phyloP scores from a whole-genome alignment of 176 grass and related monocot genomes.

The Lolium perenne region DNA sequence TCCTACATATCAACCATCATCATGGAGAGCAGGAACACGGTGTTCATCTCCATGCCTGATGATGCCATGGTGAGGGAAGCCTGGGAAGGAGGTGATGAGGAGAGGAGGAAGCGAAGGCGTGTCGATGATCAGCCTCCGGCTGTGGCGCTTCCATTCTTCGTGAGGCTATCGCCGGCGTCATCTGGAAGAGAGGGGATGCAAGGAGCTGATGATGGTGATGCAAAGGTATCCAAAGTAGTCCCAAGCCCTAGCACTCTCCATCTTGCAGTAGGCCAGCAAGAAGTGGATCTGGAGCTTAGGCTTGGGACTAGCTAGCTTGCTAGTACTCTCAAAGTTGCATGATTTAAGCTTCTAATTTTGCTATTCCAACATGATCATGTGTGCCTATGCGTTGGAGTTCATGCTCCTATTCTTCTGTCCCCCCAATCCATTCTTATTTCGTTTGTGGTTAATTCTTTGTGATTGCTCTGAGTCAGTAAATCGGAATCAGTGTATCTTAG shows the following conservation, averaged over 20 bases:
- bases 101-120: conserved; percentile 48
- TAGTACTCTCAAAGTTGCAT: conserved; percentile 32
- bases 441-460: conserved; percentile 26
- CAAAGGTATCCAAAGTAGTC: conserved; percentile 46
- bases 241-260: conserved; percentile 50
- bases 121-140: not conserved
- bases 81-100: conserved; percentile 10
- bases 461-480: conserved; percentile 31
- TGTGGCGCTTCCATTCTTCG: conserved; percentile 13
- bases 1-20: conserved; percentile 49
- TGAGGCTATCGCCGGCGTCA: conserved; percentile 12
- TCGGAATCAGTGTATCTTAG: not conserved
- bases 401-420: conserved; percentile 5
- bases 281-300: conserved; percentile 62
- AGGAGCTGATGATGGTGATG: conserved; percentile 23
- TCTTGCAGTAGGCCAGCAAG: conserved; percentile 46
- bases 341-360: conserved; percentile 28
- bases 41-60: conserved; percentile 36
- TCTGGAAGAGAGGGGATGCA: conserved; percentile 15
- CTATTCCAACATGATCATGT: conserved; percentile 5
- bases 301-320: conserved; percentile 46
- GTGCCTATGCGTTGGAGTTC: conserved; percentile 1
- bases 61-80: not conserved
- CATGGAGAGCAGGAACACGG: conserved; percentile 52
- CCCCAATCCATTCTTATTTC: not conserved